These are phyloP conservation scores for Porphyrellus cyaneotinctus DNA, from an alignment of 768 basidiomycete genomes.

Conservation along the genomic window DNA sequence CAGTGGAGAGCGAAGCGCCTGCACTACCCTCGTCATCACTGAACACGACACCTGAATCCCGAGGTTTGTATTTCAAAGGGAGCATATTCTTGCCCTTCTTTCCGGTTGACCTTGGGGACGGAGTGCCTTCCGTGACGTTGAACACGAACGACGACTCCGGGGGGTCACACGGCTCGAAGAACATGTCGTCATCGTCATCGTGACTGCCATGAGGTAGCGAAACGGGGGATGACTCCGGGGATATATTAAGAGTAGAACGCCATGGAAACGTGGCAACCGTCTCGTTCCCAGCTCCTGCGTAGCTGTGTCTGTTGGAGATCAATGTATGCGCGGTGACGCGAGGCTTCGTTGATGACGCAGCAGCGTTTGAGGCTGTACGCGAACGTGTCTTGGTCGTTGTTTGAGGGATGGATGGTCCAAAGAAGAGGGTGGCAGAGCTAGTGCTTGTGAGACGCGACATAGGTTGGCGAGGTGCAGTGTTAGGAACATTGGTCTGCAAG, in stretches of 20 bases:
- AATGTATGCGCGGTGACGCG: conserved; percentile 26
- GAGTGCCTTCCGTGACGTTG: conserved; percentile 52
- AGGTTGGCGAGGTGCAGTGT: conserved; percentile 33
- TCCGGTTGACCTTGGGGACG: conserved; percentile 45
- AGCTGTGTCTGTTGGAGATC: conserved; percentile 56
- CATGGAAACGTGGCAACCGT: conserved; percentile 28
- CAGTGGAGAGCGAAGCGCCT: conserved; percentile 28
- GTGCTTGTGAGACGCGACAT: conserved; percentile 49
- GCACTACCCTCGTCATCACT: conserved; percentile 53
- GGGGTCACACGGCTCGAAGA: conserved; percentile 44
- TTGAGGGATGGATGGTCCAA: conserved; percentile 45
- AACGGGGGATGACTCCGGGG: conserved; percentile 50
- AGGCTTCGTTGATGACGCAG: conserved; percentile 4
- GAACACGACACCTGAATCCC: conserved; percentile 61
- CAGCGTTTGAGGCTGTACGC: conserved; percentile 22
- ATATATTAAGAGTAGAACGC: conserved; percentile 39
- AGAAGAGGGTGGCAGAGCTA: conserved; percentile 62
- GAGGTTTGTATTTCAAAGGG: conserved; percentile 66
- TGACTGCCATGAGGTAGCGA: conserved; percentile 27
- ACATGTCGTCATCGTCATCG: conserved; percentile 53
- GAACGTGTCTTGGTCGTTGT: conserved; percentile 18
- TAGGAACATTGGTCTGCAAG: conserved; percentile 27
- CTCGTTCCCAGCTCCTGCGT: conserved; percentile 48
- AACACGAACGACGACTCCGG: conserved; percentile 53
- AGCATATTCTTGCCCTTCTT: conserved; percentile 32